Evolutionary conservation across 352 stramenopile species (phyloP).

Genomic region (Phytophthora megakarya): DNA sequence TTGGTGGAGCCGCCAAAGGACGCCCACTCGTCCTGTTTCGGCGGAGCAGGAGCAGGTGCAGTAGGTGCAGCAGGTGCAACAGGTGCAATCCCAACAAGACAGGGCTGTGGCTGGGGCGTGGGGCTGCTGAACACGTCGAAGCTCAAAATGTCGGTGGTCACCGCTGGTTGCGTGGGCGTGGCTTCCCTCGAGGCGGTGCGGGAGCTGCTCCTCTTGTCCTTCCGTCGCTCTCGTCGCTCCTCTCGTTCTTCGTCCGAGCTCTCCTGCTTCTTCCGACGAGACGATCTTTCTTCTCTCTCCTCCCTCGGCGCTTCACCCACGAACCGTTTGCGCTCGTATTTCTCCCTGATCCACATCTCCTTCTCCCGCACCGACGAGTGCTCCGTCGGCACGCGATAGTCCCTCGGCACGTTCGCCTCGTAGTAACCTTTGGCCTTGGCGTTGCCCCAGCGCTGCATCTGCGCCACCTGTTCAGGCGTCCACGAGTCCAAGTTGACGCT

Average conservation of each 20-base stretch:
- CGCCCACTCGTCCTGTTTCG: constrained; percentile 76
- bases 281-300: too few relatives aligned
- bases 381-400: constrained; percentile 81
- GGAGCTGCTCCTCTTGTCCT: constrained; percentile 22
- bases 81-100: constrained; percentile 29
- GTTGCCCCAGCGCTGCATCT: constrained; percentile 94
- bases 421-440: constrained; percentile 89
- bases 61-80: constrained; percentile 10
- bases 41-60: background rate
- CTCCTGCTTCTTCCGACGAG: constrained; percentile 45
- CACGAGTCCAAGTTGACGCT: constrained; percentile 95
- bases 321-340: constrained; percentile 90
- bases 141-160: constrained; percentile 67
- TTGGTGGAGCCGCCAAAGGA: constrained; percentile 64
- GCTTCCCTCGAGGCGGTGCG: constrained; percentile 51
- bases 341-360: constrained; percentile 91
- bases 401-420: constrained; percentile 80
- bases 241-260: constrained; percentile 53
- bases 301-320: constrained; percentile 41
- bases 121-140: constrained; percentile 73
- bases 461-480: constrained; percentile 87
- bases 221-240: constrained; percentile 24
- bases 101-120: constrained; percentile 21
- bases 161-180: constrained; percentile 21
- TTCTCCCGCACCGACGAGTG: constrained; percentile 86